Base-by-base conservation (phyloP, 495 filamentous ascomycete species). In the Lasiosphaeris hirsuta region DNA sequence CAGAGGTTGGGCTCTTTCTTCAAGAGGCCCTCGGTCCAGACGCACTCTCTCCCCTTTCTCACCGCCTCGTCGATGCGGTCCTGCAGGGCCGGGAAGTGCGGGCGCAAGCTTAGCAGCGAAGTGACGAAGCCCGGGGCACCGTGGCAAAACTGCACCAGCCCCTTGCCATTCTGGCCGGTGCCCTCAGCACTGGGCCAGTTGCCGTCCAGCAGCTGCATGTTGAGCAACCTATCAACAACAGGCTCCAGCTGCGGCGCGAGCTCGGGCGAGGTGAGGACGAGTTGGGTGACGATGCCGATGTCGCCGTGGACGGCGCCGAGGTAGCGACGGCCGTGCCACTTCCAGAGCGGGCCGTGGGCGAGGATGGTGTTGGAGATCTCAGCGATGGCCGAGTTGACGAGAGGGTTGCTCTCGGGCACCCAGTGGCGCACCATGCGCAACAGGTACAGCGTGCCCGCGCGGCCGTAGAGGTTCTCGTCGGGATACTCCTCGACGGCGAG, bases 61-160 rank as follows among this genome's bases (percentile, higher is more conserved):
- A 86, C 64, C 0, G 78, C 82, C 7, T 37, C 48, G 10, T 81
- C 75, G 40, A 87, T 84, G 41, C 63, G 65, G 0, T 64, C 65
- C 10, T 67, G 47, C 19, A 85, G 61, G 4, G 53, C 60, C 0
- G 82, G 78, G 58, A 85, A 86, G 57, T 74, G 67, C 18, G 72
- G 62, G 30, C 70, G 58, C 51, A 87, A 71, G 6, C 77, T 71
- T 1, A 72, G 11, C 15, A 87, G 73, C 14, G 82, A 82, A 4
- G 78, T 17, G 0, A 84, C 65, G n/a, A 86, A 76, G 0, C 84
- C 85, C 0, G 85, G 82, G 1, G 81, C 85, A 11, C 85, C 85
- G 61, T 87, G 85, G 64, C 85, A 87, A 63, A 86, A 81, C 68
- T 87, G 85, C 3, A 87, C 83, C 2, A 86, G 72, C 0, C 66